A percentile compares a stretch with the other conserved stretches of the same genome.
Conservation (phyloP, 306 rosid species). For the Mimosa bimucronata region DNA sequence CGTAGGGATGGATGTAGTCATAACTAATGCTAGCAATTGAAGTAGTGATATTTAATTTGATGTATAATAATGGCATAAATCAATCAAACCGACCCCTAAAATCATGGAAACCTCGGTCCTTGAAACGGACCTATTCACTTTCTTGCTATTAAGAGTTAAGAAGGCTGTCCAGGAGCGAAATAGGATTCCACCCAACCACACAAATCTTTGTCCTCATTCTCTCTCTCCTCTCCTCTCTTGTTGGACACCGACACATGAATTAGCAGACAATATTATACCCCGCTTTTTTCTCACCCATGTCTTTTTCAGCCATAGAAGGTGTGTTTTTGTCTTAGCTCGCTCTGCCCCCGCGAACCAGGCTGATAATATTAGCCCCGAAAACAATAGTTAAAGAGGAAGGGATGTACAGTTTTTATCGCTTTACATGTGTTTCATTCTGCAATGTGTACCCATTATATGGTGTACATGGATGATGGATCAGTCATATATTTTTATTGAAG, state of each 20-base stretch:
- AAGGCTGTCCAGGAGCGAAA: slow-evolving; percentile 23
- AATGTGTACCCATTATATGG: background rate
- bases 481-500: background rate
- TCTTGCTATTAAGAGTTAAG: slow-evolving; percentile 22
- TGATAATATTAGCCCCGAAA: background rate
- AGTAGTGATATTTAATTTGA: slow-evolving; percentile 39
- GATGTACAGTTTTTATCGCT: background rate
- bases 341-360: slow-evolving; percentile 16
- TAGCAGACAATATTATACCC: slow-evolving; percentile 43
- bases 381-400: too few species aligned
- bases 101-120: slow-evolving; percentile 35
- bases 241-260: slow-evolving; percentile 49
- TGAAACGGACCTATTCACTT: slow-evolving; percentile 34
- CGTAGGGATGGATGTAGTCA: slow-evolving; percentile 7
- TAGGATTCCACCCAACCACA: slow-evolving; percentile 39
- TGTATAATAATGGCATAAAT: slow-evolving; percentile 25
- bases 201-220: slow-evolving; percentile 34
- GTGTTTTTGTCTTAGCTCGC: background rate
- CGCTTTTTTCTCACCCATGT: slow-evolving; percentile 41
- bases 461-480: background rate
- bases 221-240: slow-evolving; percentile 29
- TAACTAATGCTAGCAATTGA: background rate
- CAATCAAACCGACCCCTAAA: slow-evolving; percentile 9
- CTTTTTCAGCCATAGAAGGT: slow-evolving; percentile 11
- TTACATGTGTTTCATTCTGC: background rate